Evolutionary conservation across 2,329 filamentous ascomycete species (phyloP), one percentile per base, ranked within the genome.

Genomic region (Trichophyton rubrum): DNA sequence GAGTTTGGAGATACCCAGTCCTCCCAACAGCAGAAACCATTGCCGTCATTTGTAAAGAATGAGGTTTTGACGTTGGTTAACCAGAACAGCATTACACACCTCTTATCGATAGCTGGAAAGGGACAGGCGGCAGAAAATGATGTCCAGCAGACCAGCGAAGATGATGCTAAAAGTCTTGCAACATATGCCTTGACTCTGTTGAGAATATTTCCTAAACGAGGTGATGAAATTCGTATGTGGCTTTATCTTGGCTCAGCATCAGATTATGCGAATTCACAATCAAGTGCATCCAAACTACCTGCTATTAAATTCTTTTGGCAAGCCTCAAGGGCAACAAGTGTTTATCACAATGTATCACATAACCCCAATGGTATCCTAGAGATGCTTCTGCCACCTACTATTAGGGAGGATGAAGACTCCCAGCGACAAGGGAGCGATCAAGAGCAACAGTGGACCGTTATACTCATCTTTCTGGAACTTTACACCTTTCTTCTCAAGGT

Each of bases 171-270:
- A 66, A 77, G 89, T 11, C 78, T 96, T 43, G 90, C 92, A 11
- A 89, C 87, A 30, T 97, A 96, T 69, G 89, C 90, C 2, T 78
- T 97, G 43, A 91, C 89, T 0, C 76, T 99, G 2, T 77, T 97
- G 3, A 84, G 88, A 62, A 91, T 90, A 67, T 97, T 97, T 65
- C 90, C 92, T 7, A 77, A 80, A 5, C 82, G 84, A 62, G 86
- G 85, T 2, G 91, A 96, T 68, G 90, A 96, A 62, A 95, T 96
- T 62, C 86, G 91, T 22, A 95, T 97, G 89, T 92, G 90, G 76
- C 78, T 97, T 0, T 97, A 93, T 69, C 80, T 93, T 45, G 88
- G 90, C 0, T 84, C 87, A 49, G 78, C 88, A 3, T 75, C 65
- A 20, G 62, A 74, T 68, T 58, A 71, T 68, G 65, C 74, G 62